Percentiles rank a stretch among this genome's conserved stretches.
phyloP scores from a whole-genome alignment of 1,139 yeast genomes.

The Scheffersomyces quercinus region DNA sequence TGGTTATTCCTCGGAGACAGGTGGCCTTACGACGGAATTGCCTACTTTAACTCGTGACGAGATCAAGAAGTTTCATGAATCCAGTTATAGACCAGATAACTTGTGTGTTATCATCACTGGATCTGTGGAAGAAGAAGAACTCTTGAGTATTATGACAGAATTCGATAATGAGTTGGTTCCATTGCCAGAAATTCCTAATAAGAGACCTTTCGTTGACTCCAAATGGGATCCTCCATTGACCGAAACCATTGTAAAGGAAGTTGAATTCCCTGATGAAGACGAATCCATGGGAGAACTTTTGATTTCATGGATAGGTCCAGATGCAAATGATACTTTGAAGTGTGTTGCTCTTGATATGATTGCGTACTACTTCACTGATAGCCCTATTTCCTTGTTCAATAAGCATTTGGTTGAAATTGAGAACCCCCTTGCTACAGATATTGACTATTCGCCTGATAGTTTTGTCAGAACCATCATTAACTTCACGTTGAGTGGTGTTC shows the following conservation, averaged over 20 bases:
- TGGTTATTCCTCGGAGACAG: conserved; percentile 92
- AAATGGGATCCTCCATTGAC: conserved; percentile 46
- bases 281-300: conserved; percentile 79
- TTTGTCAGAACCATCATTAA: conserved; percentile 60
- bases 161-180: conserved; percentile 63
- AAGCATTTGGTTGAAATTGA: conserved; percentile 76
- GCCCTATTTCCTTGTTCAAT: conserved; percentile 69
- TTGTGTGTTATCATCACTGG: conserved; percentile 83
- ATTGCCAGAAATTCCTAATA: conserved; percentile 33
- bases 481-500: conserved; percentile 71
- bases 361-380: conserved; percentile 74
- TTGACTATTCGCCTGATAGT: conserved; percentile 70
- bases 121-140: conserved; percentile 71
- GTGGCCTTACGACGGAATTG: conserved; percentile 81
- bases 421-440: conserved; percentile 77
- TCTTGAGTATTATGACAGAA: conserved; percentile 56
- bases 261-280: conserved; percentile 87
- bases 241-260: conserved; percentile 44
- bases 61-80: conserved; percentile 72
- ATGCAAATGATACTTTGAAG: conserved; percentile 48
- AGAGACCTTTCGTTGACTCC: conserved; percentile 84
- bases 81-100: conserved; percentile 79
- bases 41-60: conserved; percentile 71
- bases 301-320: conserved; percentile 85
- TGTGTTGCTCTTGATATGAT: conserved; percentile 72